Conservation (phyloP, 306 rosid species). For the Geum urbanum region DNA sequence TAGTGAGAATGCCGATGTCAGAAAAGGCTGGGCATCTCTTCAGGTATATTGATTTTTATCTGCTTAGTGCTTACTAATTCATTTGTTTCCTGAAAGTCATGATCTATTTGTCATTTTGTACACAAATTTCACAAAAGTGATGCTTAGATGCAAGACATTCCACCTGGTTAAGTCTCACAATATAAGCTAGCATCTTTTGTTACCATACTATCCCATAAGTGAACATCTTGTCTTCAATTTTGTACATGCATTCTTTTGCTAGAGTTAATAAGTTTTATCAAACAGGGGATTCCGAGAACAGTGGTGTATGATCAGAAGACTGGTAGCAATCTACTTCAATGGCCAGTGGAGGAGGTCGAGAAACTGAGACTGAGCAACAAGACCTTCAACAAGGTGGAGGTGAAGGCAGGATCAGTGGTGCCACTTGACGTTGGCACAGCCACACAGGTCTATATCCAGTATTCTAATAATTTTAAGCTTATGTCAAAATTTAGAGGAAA, state of each 20-base stretch:
- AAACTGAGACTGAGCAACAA: slow-evolving; percentile 51
- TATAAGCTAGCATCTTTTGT: background rate
- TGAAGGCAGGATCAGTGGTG: slow-evolving; percentile 54
- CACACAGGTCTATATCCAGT: slow-evolving; percentile 53
- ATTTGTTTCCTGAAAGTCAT: too few species aligned
- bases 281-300: slow-evolving; percentile 79
- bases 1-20: slow-evolving; percentile 68
- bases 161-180: too few species aligned
- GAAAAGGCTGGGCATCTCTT: slow-evolving; percentile 88
- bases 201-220: background rate
- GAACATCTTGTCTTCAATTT: background rate
- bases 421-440: slow-evolving; percentile 59
- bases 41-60: slow-evolving; percentile 37
- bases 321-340: slow-evolving; percentile 63
- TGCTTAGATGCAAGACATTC: too few species aligned
- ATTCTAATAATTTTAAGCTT: slow-evolving; percentile 4
- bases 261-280: background rate
- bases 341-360: slow-evolving; percentile 82
- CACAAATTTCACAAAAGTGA: too few species aligned
- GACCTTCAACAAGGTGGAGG: slow-evolving; percentile 42
- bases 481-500: background rate
- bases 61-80: too few species aligned
- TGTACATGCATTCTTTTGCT: background rate
- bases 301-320: slow-evolving; percentile 58
- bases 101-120: too few species aligned